Percentiles rank a stretch among this genome's conserved stretches.
phyloP scores from a whole-genome alignment of 805 yeast species.

The Candida nonsorbophila region DNA sequence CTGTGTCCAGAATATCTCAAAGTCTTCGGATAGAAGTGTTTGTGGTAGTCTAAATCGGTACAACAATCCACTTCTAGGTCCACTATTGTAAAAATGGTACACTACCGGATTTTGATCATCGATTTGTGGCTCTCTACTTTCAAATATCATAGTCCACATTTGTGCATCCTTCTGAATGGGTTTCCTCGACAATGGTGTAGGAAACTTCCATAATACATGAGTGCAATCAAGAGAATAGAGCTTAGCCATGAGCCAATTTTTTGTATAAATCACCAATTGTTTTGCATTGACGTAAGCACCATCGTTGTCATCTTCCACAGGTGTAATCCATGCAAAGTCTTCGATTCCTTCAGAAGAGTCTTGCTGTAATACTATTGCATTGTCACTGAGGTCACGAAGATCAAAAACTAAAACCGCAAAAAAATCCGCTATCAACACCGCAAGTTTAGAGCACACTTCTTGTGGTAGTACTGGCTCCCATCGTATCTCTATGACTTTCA shows the following conservation, averaged over 20 bases:
- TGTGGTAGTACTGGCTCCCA: constrained; percentile 6
- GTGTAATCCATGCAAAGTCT: constrained; percentile 30
- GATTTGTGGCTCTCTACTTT: constrained; percentile 6
- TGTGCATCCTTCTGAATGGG: constrained; percentile 7
- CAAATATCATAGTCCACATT: constrained; percentile 25
- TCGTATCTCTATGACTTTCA: constrained; percentile 5
- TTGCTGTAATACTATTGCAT: constrained; percentile 29
- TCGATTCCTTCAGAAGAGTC: constrained; percentile 22
- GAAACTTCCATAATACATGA: constrained; percentile 22
- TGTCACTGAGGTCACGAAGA: constrained; percentile 10
- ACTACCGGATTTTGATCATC: constrained; percentile 11
- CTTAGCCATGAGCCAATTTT: constrained; percentile 18
- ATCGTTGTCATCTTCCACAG: constrained; percentile 9
- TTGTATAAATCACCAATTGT: constrained; percentile 28
- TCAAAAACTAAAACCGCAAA: constrained; percentile 19
- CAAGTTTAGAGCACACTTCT: constrained; percentile 22
- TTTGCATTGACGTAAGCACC: constrained; percentile 29
- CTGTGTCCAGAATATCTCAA: constrained; percentile 22
- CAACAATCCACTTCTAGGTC: constrained; percentile 22
- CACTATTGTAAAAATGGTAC: constrained; percentile 27
- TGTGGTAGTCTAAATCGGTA: constrained; percentile 16
- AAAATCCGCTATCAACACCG: constrained; percentile 15
- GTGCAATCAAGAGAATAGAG: constrained; percentile 35
- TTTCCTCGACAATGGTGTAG: constrained; percentile 22
- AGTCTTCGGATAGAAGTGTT: constrained; percentile 11